Evolutionary conservation across 345 rosid species (phyloP).

Genomic region (Barbarea vulgaris): DNA sequence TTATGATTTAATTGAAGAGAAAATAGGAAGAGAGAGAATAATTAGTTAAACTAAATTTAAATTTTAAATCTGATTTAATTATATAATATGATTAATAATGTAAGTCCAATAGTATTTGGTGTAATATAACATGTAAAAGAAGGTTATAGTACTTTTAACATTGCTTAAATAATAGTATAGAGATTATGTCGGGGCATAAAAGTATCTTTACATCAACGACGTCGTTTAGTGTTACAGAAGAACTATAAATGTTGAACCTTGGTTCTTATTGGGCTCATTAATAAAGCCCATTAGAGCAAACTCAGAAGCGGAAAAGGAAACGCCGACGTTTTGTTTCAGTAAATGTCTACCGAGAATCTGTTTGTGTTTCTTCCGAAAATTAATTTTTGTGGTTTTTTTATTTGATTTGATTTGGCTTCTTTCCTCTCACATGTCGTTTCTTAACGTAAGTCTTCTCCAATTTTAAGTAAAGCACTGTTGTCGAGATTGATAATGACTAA

Average conservation of each 20-base stretch:
- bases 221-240: neutral
- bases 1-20: too few relatives aligned
- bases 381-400: neutral
- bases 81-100: too few relatives aligned
- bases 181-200: neutral
- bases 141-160: too few relatives aligned
- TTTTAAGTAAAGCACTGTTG: neutral
- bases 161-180: too few relatives aligned
- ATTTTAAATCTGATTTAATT: too few relatives aligned
- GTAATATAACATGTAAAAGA: too few relatives aligned
- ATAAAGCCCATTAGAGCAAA: constrained; percentile 4
- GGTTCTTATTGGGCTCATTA: neutral
- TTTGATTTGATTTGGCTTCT: neutral
- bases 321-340: neutral
- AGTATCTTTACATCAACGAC: neutral
- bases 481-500: neutral
- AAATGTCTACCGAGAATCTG: neutral
- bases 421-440: constrained; percentile 21
- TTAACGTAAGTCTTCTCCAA: constrained; percentile 1
- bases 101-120: too few relatives aligned
- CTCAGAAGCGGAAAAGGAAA: neutral
- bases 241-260: neutral
- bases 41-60: too few relatives aligned
- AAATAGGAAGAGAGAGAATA: too few relatives aligned
- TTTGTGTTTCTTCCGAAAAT: neutral